Conservation (phyloP, 441 rosid species). For the Gossypium trilobum region DNA sequence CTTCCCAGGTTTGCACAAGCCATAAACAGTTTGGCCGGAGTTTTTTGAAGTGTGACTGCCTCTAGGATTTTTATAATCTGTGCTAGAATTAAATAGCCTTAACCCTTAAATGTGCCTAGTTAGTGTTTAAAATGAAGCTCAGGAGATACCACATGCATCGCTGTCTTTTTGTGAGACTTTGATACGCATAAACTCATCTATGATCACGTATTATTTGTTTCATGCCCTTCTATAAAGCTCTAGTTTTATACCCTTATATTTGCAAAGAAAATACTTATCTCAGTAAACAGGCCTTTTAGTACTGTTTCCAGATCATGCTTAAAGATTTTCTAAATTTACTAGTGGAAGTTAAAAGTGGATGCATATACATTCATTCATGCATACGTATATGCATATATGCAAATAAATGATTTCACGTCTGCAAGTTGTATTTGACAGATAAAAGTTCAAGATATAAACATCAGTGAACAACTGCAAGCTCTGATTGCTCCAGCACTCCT, state of each 20-base stretch:
- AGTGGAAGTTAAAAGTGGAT: not conserved
- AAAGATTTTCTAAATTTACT: not conserved
- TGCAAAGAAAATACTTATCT: not conserved
- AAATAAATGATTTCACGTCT: not conserved
- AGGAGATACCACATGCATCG: not conserved
- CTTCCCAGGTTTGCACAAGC: not conserved
- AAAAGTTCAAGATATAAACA: conserved; percentile 38
- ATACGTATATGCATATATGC: no score
- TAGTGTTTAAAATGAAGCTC: not conserved
- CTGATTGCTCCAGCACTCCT: conserved; percentile 77
- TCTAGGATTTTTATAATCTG: not conserved
- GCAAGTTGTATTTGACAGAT: conserved; percentile 30
- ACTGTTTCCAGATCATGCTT: not conserved
- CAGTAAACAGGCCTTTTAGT: not conserved
- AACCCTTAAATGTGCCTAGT: conserved; percentile 5
- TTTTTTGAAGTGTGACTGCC: not conserved
- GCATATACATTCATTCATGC: no score
- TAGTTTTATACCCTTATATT: not conserved
- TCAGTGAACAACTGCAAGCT: conserved; percentile 72
- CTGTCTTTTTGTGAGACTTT: not conserved
- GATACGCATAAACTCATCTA: not conserved
- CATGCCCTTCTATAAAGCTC: not conserved
- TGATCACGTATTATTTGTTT: not conserved
- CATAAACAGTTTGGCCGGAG: not conserved
- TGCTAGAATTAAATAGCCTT: not conserved